Base-by-base conservation (phyloP, 2,329 filamentous ascomycete species). In the Zarea fungicola region DNA sequence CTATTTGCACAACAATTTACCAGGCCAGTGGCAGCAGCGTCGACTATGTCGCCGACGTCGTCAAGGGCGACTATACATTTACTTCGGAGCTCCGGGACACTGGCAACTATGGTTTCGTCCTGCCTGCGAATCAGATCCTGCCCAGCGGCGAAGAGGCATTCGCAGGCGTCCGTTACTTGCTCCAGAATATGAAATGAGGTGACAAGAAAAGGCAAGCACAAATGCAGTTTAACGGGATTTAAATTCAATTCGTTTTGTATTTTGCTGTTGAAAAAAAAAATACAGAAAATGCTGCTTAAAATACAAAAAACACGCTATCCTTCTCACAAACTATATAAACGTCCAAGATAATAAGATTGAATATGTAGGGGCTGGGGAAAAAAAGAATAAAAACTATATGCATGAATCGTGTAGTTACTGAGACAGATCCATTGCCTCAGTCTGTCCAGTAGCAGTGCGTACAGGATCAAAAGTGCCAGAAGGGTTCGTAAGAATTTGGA, bases 1-100 rank as follows among this genome's bases (percentile, higher is more conserved):
- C 78, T 2, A 76, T 80, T 53, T 85, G 82, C 63, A 65, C 65
- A 35, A 83, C 79, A 25, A 80, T 85, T 54, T 85, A 85, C 63
- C 71, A 77, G 54, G 76, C 79, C 0, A 65, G 68, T 1, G 73
- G 72, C 19, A 67, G 60, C 47, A 71, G 66, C 39, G 68, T 72
- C 19, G 75, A 78, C 59, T 76, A 72, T 50, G 66, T 67, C 39
- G 59, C 60, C 18, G 73, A 73, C 40, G 65, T 73, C 4, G 62
- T 67, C 42, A 61, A 64, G 31, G 67, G 73, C 2, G 68, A 71
- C 48, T 63, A 71, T 40, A 61, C 61, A 21, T 73, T 71, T 55
- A 67, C 67, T 1, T 58, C 64, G 8, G 71, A 73, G 60, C 62
- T 73, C 55, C 3, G 56, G 42, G 40, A 67, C 64, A 50, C 59